A percentile compares a stretch with the other conserved stretches of the same genome.
These are phyloP conservation scores for Acanthamoeba sp. DNA, from an alignment of 208 protist species.

Conservation along the genomic window DNA sequence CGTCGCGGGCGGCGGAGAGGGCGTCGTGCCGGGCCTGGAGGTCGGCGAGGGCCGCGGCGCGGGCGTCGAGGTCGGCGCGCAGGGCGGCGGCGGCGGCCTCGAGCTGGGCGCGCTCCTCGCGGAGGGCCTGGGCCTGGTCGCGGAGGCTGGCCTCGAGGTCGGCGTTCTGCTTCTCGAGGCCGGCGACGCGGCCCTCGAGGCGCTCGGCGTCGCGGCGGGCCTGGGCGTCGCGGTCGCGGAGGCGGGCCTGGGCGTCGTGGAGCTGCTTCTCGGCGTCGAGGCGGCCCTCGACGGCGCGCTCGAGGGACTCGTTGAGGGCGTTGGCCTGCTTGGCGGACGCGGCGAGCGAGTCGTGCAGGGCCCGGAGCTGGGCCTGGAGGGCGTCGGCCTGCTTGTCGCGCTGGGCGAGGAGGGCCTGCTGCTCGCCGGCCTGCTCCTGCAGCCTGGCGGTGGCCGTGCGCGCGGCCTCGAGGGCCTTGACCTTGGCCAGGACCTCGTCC, in stretches of 20 bases:
- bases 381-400: slow-evolving; percentile 11
- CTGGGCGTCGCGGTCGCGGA: neutral
- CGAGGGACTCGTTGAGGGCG: neutral
- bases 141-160: neutral
- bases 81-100: neutral
- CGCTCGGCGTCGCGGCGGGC: neutral
- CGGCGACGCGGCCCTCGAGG: neutral
- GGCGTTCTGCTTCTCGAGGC: neutral
- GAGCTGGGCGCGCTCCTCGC: neutral
- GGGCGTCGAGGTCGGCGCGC: neutral
- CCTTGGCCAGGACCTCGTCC: slow-evolving; percentile 6
- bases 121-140: neutral
- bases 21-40: neutral
- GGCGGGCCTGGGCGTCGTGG: neutral
- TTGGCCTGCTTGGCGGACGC: neutral
- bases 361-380: neutral
- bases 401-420: neutral
- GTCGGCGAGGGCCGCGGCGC: neutral
- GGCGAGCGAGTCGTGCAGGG: neutral
- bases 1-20: neutral
- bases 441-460: neutral
- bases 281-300: neutral
- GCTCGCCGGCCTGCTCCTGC: neutral
- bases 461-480: slow-evolving; percentile 12
- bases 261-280: neutral